A percentile compares a stretch with the other conserved stretches of the same genome.
These are phyloP conservation scores for Niebla homalea DNA, from an alignment of 495 filamentous ascomycete genomes.

Conservation along the genomic window DNA sequence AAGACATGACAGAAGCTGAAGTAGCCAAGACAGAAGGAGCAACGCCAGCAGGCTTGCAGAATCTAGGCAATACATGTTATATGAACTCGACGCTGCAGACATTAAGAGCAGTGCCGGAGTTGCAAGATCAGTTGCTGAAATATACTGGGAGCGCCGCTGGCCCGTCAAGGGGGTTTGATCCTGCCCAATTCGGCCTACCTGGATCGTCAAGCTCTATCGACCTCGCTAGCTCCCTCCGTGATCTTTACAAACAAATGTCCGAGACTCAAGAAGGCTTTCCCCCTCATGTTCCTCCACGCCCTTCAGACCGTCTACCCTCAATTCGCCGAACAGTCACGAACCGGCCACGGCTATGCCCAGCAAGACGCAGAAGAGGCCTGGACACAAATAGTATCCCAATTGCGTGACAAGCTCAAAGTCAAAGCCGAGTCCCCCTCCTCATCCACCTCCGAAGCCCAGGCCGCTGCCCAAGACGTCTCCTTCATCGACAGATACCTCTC, in stretches of 20 bases:
- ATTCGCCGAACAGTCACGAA: slow-evolving; percentile 75
- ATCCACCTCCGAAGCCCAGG: slow-evolving; percentile 22
- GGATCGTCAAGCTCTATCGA: slow-evolving; percentile 51
- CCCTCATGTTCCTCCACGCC: slow-evolving; percentile 76
- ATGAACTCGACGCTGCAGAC: slow-evolving; percentile 93
- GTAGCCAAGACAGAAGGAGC: slow-evolving; percentile 70
- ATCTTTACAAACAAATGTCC: slow-evolving; percentile 87
- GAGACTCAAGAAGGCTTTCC: slow-evolving; percentile 81
- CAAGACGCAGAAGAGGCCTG: slow-evolving; percentile 98
- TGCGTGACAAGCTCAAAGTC: slow-evolving; percentile 66
- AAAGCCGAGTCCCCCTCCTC: slow-evolving; percentile 26
- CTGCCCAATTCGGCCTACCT: slow-evolving; percentile 47
- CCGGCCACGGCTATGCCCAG: slow-evolving; percentile 75
- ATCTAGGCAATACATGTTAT: slow-evolving; percentile 95
- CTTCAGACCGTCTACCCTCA: slow-evolving; percentile 78
- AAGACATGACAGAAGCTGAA: slow-evolving; percentile 97
- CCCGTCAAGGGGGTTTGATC: slow-evolving; percentile 28
- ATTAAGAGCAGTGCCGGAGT: slow-evolving; percentile 76
- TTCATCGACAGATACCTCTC: slow-evolving; percentile 87
- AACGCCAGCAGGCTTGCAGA: slow-evolving; percentile 77
- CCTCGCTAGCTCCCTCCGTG: slow-evolving; percentile 65
- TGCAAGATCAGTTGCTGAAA: slow-evolving; percentile 62
- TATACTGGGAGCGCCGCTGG: slow-evolving; percentile 34
- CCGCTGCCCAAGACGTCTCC: slow-evolving; percentile 37
- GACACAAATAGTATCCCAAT: slow-evolving; percentile 85